Evolutionary conservation across 306 rosid species (phyloP).

Genomic region (Corylus americana): DNA sequence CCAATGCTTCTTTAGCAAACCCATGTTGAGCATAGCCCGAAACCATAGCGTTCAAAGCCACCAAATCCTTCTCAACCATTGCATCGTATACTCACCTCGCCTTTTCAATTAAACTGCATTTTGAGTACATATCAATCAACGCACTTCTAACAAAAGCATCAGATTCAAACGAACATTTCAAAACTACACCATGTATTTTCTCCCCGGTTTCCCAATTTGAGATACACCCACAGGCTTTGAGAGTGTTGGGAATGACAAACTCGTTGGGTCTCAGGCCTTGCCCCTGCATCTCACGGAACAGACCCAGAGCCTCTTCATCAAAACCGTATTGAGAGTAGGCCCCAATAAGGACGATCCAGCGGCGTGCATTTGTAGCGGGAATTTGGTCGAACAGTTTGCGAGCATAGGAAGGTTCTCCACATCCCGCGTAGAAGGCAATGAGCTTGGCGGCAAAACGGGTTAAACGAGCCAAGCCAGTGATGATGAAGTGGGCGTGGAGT

Average conservation of each 20-base stretch:
- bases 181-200: conserved; percentile 53
- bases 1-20: conserved; percentile 46
- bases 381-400: conserved; percentile 45
- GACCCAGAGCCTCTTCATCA: conserved; percentile 45
- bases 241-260: conserved; percentile 70
- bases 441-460: conserved; percentile 62
- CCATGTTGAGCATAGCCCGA: conserved; percentile 62
- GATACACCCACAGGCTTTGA: conserved; percentile 80
- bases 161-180: conserved; percentile 55
- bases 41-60: conserved; percentile 73
- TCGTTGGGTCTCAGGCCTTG: conserved; percentile 37
- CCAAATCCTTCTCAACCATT: conserved; percentile 67
- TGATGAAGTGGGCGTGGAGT: conserved; percentile 73
- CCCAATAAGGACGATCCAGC: conserved; percentile 53
- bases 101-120: conserved; percentile 48
- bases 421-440: conserved; percentile 42
- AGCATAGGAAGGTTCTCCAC: conserved; percentile 53
- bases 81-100: conserved; percentile 59
- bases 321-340: conserved; percentile 59
- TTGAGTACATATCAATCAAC: conserved; percentile 72
- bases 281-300: conserved; percentile 56
- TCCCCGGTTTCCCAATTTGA: conserved; percentile 45
- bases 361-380: conserved; percentile 44
- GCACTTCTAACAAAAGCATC: conserved; percentile 67
- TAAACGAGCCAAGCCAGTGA: conserved; percentile 48